phyloP scores from a whole-genome alignment of 139 green algal genomes.

The Microglena sp. region DNA sequence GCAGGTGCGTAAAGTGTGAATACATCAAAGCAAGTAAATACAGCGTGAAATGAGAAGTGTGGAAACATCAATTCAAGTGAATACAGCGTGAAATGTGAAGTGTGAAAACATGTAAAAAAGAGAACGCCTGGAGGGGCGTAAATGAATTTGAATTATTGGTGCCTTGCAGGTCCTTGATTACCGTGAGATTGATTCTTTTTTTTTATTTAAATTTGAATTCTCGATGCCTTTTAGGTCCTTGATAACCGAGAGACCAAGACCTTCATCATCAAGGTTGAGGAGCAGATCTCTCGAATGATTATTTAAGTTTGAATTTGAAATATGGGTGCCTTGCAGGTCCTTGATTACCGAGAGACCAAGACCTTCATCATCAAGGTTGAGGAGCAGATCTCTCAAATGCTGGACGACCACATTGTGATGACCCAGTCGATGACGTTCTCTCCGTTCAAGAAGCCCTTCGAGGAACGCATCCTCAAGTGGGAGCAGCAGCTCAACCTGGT shows the following conservation, averaged over 20 bases:
- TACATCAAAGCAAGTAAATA: too few relatives aligned
- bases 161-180: slow-evolving; percentile 39
- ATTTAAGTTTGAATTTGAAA: background rate
- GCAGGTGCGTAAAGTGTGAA: too few relatives aligned
- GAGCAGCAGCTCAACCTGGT: slow-evolving; percentile 59
- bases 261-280: slow-evolving; percentile 75
- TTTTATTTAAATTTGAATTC: too few relatives aligned
- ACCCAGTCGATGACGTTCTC: slow-evolving; percentile 53
- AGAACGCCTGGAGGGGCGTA: too few relatives aligned
- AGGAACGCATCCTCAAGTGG: slow-evolving; percentile 65
- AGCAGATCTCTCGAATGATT: slow-evolving; percentile 27
- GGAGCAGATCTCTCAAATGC: slow-evolving; percentile 59
- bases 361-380: slow-evolving; percentile 79
- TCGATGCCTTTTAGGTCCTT: too few relatives aligned
- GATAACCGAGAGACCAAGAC: slow-evolving; percentile 69
- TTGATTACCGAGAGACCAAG: slow-evolving; percentile 65
- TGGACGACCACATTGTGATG: slow-evolving; percentile 82
- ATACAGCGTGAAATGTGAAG: too few relatives aligned
- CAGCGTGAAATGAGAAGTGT: too few relatives aligned
- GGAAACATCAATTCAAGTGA: too few relatives aligned
- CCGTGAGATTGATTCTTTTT: slow-evolving; percentile 63
- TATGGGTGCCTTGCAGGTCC: background rate
- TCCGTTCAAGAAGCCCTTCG: slow-evolving; percentile 76
- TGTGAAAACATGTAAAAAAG: too few relatives aligned
- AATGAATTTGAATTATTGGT: background rate